Conservation (phyloP, 441 rosid genomes). For the Pelargonium citronellum region DNA sequence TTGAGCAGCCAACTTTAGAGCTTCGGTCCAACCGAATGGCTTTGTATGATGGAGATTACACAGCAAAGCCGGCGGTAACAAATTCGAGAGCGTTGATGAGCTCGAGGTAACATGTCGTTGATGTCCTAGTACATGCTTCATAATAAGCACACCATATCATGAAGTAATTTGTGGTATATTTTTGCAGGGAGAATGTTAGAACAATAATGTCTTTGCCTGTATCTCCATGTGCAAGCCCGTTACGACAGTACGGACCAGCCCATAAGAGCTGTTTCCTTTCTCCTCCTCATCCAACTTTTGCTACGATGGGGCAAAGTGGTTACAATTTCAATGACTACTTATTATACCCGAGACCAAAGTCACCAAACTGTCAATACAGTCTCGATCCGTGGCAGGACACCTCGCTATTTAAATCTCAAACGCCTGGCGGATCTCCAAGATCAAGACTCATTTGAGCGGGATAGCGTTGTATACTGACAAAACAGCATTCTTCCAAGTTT, state of each 20-base stretch:
- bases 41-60: slow-evolving; percentile 42
- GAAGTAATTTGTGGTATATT: background rate
- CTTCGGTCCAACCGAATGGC: slow-evolving; percentile 43
- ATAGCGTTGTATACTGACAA: slow-evolving; percentile 29
- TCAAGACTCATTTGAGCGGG: slow-evolving; percentile 45
- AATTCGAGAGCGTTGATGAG: slow-evolving; percentile 42
- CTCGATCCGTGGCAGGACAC: slow-evolving; percentile 47
- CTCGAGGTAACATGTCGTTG: slow-evolving; percentile 45
- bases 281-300: slow-evolving; percentile 63
- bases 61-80: slow-evolving; percentile 29
- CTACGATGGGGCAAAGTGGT: slow-evolving; percentile 44
- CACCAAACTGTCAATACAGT: slow-evolving; percentile 19
- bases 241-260: slow-evolving; percentile 55
- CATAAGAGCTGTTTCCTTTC: slow-evolving; percentile 64
- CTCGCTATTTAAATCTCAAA: slow-evolving; percentile 39
- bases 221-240: slow-evolving; percentile 87
- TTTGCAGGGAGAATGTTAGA: slow-evolving; percentile 59
- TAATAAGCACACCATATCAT: background rate
- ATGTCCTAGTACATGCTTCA: background rate
- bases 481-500: slow-evolving; percentile 9
- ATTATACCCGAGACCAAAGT: slow-evolving; percentile 43
- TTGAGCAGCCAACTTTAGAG: slow-evolving; percentile 62
- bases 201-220: slow-evolving; percentile 73
- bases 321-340: slow-evolving; percentile 51
- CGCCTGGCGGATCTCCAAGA: slow-evolving; percentile 53